Percentiles rank a stretch among this genome's conserved stretches.
Evolutionary conservation across 441 rosid species (phyloP).

Genomic region (Eutrema salsugineum): DNA sequence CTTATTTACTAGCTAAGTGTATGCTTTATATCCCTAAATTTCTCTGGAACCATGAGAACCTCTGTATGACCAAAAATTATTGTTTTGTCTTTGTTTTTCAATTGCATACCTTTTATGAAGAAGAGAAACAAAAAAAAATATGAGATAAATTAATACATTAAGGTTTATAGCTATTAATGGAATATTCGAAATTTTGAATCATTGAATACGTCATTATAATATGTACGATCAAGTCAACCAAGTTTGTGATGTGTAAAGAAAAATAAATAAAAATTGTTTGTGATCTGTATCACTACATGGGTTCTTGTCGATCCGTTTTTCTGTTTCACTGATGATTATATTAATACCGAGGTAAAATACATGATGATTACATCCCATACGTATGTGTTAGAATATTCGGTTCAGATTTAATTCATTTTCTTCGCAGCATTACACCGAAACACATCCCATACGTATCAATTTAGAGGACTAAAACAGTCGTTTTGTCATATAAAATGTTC

Average conservation of each 20-base stretch:
- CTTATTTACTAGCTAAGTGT: too few relatives aligned
- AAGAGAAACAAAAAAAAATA: too few relatives aligned
- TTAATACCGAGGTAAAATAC: too few relatives aligned
- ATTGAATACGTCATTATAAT: slow-evolving; percentile 7
- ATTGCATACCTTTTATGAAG: neutral
- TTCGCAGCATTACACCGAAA: neutral
- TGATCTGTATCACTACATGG: slow-evolving; percentile 3
- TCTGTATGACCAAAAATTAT: neutral
- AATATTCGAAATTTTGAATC: slow-evolving; percentile 12
- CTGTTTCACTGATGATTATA: too few relatives aligned
- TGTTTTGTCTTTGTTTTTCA: neutral
- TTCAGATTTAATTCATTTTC: neutral
- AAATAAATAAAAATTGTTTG: neutral
- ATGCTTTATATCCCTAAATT: neutral
- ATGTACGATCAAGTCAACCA: slow-evolving; percentile 25
- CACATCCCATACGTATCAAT: neutral
- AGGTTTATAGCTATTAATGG: neutral
- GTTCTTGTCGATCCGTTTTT: neutral
- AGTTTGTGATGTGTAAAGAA: slow-evolving; percentile 9
- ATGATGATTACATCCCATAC: too few relatives aligned
- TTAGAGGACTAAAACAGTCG: neutral
- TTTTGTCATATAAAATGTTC: slow-evolving; percentile 3
- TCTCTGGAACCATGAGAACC: too few relatives aligned
- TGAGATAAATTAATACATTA: neutral
- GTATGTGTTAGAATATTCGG: slow-evolving; percentile 3